Conservation (phyloP, 805 yeast genomes). For the Scheffersomyces coipomensis region DNA sequence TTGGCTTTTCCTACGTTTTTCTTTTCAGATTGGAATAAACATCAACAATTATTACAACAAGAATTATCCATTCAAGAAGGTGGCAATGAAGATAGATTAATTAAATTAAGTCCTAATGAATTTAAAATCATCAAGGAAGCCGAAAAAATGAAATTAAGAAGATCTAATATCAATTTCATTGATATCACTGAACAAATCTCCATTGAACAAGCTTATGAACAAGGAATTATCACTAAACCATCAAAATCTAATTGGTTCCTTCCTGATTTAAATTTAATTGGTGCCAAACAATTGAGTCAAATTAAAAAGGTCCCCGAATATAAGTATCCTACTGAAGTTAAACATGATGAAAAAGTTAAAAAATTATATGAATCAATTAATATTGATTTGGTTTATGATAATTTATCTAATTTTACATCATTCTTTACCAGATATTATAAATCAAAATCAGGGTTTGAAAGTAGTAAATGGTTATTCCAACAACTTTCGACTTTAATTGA, state of each 20-base stretch:
- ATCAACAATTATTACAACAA: background rate
- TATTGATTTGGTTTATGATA: constrained; percentile 44
- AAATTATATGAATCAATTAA: constrained; percentile 45
- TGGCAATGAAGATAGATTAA: constrained; percentile 16
- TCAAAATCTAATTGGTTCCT: constrained; percentile 6
- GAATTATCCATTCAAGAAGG: constrained; percentile 1
- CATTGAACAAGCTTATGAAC: constrained; percentile 30
- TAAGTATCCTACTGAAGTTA: constrained; percentile 51
- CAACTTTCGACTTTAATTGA: constrained; percentile 42
- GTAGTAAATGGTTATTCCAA: constrained; percentile 67
- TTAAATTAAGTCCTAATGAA: constrained; percentile 34
- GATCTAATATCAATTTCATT: constrained; percentile 54
- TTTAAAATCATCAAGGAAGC: constrained; percentile 33
- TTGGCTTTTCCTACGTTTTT: constrained; percentile 1
- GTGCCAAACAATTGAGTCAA: constrained; percentile 23
- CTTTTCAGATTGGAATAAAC: constrained; percentile 5
- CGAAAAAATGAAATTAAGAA: constrained; percentile 30
- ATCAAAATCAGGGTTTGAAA: constrained; percentile 64
- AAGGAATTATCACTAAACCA: constrained; percentile 17
- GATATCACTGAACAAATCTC: constrained; percentile 59
- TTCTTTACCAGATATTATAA: constrained; percentile 78
- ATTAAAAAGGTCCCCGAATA: constrained; percentile 31
- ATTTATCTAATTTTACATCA: constrained; percentile 62
- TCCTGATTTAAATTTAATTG: constrained; percentile 14
- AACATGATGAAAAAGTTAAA: constrained; percentile 37